phyloP scores from a whole-genome alignment of 2,329 filamentous ascomycete genomes.

The Diaporthe eres region DNA sequence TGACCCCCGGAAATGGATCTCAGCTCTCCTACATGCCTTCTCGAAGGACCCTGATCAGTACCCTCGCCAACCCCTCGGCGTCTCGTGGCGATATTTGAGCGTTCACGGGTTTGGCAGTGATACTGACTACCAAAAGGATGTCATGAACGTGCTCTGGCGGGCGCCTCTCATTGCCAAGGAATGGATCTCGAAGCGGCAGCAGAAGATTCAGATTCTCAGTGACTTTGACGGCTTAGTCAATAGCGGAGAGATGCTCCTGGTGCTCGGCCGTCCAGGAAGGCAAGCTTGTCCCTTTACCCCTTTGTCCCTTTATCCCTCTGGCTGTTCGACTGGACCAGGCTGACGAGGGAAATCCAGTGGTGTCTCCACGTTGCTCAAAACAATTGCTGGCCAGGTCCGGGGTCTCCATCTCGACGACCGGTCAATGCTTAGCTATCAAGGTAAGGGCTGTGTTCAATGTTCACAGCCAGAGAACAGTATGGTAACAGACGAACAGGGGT shows the following conservation, averaged over 20 bases:
- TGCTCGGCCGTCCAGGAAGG: slow-evolving; percentile 79
- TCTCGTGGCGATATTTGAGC: slow-evolving; percentile 55
- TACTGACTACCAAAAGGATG: slow-evolving; percentile 80
- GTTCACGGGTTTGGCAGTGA: slow-evolving; percentile 72
- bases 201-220: slow-evolving; percentile 77
- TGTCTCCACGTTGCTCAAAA: slow-evolving; percentile 37
- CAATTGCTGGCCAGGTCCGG: slow-evolving; percentile 30
- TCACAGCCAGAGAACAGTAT: background rate
- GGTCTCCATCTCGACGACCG: slow-evolving; percentile 28
- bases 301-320: slow-evolving; percentile 85
- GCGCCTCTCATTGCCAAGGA: slow-evolving; percentile 59
- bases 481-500: slow-evolving; percentile 61
- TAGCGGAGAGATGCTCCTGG: slow-evolving; percentile 83
- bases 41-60: slow-evolving; percentile 53
- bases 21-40: slow-evolving; percentile 59
- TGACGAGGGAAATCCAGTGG: slow-evolving; percentile 47
- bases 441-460: slow-evolving; percentile 6
- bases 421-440: slow-evolving; percentile 39
- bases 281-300: slow-evolving; percentile 82
- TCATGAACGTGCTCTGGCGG: slow-evolving; percentile 73
- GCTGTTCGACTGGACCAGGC: slow-evolving; percentile 79
- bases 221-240: slow-evolving; percentile 78
- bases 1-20: slow-evolving; percentile 60
- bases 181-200: slow-evolving; percentile 63
- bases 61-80: slow-evolving; percentile 54